Percentiles rank a stretch among this genome's conserved stretches.
Evolutionary conservation across 768 basidiomycete species (phyloP).

Genomic region (Psilocybe sp.): DNA sequence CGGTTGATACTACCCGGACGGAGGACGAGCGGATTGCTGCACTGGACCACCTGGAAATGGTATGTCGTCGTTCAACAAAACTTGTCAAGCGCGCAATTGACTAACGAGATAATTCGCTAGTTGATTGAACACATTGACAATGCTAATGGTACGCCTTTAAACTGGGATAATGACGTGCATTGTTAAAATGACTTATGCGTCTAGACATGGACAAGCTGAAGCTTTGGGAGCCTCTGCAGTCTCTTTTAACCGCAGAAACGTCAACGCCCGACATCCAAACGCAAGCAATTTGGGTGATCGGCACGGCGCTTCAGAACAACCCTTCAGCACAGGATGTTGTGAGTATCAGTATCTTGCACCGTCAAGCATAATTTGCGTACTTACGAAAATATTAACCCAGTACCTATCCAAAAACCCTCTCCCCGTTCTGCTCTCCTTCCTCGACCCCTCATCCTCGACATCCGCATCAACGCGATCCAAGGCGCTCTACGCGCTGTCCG

Average conservation of each 20-base stretch:
- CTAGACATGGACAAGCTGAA: slow-evolving; percentile 72
- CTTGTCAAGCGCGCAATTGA: not conserved
- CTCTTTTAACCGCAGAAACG: slow-evolving; percentile 50
- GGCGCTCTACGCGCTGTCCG: slow-evolving; percentile 79
- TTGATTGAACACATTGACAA: slow-evolving; percentile 89
- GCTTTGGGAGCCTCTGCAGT: slow-evolving; percentile 77
- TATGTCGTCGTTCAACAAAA: slow-evolving; percentile 25
- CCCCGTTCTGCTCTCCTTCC: slow-evolving; percentile 56
- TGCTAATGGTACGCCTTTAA: slow-evolving; percentile 63
- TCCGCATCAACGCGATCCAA: slow-evolving; percentile 66
- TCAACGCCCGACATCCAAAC: slow-evolving; percentile 60
- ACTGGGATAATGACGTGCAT: not conserved
- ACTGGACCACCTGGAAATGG: slow-evolving; percentile 88
- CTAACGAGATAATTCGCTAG: slow-evolving; percentile 33
- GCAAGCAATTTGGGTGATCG: slow-evolving; percentile 81
- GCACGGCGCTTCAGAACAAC: slow-evolving; percentile 90
- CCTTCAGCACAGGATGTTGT: slow-evolving; percentile 79
- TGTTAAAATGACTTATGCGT: not conserved
- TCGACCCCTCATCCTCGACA: slow-evolving; percentile 46
- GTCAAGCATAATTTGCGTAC: not conserved
- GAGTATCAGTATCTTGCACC: slow-evolving; percentile 21
- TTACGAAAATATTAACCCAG: slow-evolving; percentile 27
- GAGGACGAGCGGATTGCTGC: slow-evolving; percentile 65
- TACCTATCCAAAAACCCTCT: slow-evolving; percentile 68
- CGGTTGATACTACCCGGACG: slow-evolving; percentile 49